These are phyloP conservation scores for Discostella stelligeroides DNA, from an alignment of 108 stramenopile genomes.

Conservation along the genomic window DNA sequence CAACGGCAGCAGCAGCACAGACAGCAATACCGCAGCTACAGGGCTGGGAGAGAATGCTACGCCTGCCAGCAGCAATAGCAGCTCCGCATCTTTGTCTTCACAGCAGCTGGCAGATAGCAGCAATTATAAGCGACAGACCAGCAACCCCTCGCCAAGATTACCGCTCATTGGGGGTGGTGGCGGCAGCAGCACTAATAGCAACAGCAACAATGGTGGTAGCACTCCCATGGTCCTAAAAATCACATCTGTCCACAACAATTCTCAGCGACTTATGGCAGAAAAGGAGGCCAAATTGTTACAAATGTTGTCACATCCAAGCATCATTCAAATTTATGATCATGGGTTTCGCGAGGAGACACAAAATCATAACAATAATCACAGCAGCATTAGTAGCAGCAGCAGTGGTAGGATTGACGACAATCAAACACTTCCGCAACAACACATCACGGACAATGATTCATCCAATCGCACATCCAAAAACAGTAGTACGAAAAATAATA, in stretches of 20 bases:
- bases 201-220: constrained; percentile 4
- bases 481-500: background rate
- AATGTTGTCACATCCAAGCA: constrained; percentile 69
- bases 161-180: constrained; percentile 15
- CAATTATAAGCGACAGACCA: too few relatives aligned
- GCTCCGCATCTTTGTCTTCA: background rate
- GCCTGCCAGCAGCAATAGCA: constrained; percentile 21
- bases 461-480: constrained; percentile 2
- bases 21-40: too few relatives aligned
- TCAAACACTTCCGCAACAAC: too few relatives aligned
- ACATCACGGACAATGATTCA: background rate
- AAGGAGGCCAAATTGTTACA: constrained; percentile 83
- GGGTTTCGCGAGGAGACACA: constrained; percentile 45
- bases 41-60: constrained; percentile 7
- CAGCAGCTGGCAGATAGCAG: too few relatives aligned
- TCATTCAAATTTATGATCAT: constrained; percentile 68
- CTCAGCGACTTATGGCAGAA: constrained; percentile 83
- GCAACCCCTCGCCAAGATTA: too few relatives aligned
- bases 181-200: constrained; percentile 16
- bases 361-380: background rate
- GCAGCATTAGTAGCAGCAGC: background rate
- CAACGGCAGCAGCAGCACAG: constrained; percentile 10
- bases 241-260: constrained; percentile 71
- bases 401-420: background rate
- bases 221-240: constrained; percentile 77